phyloP scores from a whole-genome alignment of 352 stramenopile species.

The Aphanomyces astaci region DNA sequence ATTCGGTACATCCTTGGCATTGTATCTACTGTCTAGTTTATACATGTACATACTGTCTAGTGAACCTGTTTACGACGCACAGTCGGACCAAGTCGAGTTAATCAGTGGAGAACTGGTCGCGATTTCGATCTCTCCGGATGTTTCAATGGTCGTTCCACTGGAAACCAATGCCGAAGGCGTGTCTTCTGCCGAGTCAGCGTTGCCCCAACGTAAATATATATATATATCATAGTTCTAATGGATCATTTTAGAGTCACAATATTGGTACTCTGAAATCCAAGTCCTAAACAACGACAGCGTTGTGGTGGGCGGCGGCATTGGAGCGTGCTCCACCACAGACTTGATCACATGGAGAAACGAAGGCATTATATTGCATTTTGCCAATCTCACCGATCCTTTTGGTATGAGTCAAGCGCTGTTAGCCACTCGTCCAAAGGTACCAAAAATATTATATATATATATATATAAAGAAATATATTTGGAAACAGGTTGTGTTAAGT shows the following conservation, averaged over 20 bases:
- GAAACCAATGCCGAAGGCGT: not conserved
- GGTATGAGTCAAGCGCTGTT: slow-evolving; percentile 35
- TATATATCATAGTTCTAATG: not conserved
- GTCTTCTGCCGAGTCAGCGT: not conserved
- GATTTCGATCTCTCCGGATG: not conserved
- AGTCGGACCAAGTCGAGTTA: not conserved
- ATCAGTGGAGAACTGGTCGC: not conserved
- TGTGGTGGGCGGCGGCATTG: slow-evolving; percentile 58
- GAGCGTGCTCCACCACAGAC: slow-evolving; percentile 89
- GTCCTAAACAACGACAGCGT: not conserved
- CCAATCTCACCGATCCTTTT: slow-evolving; percentile 89
- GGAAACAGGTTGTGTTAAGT: slow-evolving; percentile 70
- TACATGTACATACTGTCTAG: not conserved
- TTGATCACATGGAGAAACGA: slow-evolving; percentile 89
- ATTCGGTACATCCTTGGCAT: slow-evolving; percentile 30
- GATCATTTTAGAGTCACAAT: slow-evolving; percentile 1
- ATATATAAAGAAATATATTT: no score
- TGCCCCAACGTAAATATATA: not conserved
- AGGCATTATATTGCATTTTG: slow-evolving; percentile 91
- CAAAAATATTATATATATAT: not conserved
- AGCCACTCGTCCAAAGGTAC: slow-evolving; percentile 75
- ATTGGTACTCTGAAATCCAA: slow-evolving; percentile 69
- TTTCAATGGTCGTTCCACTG: slow-evolving; percentile 3
- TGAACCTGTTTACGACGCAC: not conserved
- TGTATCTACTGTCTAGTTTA: not conserved